Percentiles rank a stretch among this genome's conserved stretches.
Conservation (phyloP, 495 filamentous ascomycete genomes). For the Podospora sp. region DNA sequence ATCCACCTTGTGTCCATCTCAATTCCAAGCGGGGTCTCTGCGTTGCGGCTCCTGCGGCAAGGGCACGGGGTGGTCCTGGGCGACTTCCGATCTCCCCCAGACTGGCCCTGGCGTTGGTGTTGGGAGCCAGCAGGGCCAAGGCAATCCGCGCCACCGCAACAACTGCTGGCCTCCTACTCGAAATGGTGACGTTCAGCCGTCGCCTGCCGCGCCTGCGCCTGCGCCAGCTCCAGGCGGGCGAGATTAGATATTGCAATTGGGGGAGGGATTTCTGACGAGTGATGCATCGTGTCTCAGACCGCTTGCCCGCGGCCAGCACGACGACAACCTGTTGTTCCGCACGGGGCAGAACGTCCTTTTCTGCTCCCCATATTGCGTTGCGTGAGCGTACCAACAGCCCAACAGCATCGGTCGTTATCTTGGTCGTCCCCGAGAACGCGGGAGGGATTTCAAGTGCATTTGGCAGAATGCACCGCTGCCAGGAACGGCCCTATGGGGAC, state of each 20-base stretch:
- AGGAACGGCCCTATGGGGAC: constrained; percentile 28
- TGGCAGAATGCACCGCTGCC: constrained; percentile 23
- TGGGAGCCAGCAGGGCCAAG: constrained; percentile 4
- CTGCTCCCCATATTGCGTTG: neutral
- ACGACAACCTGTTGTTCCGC: neutral
- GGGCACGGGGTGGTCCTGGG: neutral
- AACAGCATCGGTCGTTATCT: constrained; percentile 2
- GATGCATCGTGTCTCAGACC: neutral
- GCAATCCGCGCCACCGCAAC: neutral
- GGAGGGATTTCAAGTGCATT: constrained; percentile 16
- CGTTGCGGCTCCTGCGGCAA: constrained; percentile 24
- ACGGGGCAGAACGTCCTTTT: neutral
- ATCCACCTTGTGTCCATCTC: constrained; percentile 11
- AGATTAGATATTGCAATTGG: neutral
- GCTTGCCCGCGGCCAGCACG: neutral
- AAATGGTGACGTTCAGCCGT: neutral
- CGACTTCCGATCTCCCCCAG: constrained; percentile 10
- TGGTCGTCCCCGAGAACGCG: constrained; percentile 2
- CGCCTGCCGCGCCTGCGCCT: constrained; percentile 8
- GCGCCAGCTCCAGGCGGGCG: neutral
- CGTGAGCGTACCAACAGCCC: neutral
- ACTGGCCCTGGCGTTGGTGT: neutral
- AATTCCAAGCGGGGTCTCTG: constrained; percentile 9
- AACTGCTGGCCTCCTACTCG: neutral
- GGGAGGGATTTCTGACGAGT: neutral